Percentiles rank a stretch among this genome's conserved stretches.
Conservation (phyloP, 1,284 basidiomycete species). For the Vanrija humicola region DNA sequence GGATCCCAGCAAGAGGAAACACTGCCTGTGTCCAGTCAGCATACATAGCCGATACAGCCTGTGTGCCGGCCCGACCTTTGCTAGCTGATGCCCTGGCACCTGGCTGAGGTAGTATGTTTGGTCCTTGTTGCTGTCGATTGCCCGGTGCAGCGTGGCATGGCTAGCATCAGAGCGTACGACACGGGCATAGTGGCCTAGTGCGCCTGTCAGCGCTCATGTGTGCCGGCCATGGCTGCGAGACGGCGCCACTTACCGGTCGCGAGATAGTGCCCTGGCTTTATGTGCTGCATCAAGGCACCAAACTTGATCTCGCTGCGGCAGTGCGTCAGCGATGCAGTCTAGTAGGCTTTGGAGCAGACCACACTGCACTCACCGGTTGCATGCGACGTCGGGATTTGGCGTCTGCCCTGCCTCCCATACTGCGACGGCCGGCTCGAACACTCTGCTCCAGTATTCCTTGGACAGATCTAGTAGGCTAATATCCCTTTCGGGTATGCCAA, state of each 20-base stretch:
- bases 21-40: constrained; percentile 54
- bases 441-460: constrained; percentile 78
- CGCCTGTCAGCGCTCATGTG: not conserved
- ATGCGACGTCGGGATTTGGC: constrained; percentile 92
- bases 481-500: constrained; percentile 60
- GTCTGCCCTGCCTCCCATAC: constrained; percentile 73
- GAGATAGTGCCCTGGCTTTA: constrained; percentile 58
- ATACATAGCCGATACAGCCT: too few species aligned
- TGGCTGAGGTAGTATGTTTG: constrained; percentile 91
- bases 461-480: constrained; percentile 69
- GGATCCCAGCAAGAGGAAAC: constrained; percentile 69
- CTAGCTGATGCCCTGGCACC: constrained; percentile 62
- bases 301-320: constrained; percentile 82
- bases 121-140: constrained; percentile 71
- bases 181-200: constrained; percentile 81
- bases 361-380: constrained; percentile 63
- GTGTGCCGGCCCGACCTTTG: constrained; percentile 30
- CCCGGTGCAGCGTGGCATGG: constrained; percentile 59
- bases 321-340: too few species aligned
- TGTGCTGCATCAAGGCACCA: constrained; percentile 69
- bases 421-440: constrained; percentile 76
- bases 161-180: constrained; percentile 55
- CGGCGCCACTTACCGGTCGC: constrained; percentile 63
- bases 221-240: too few species aligned
- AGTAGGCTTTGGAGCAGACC: too few species aligned